Conservation (phyloP, 1,284 basidiomycete genomes). For the Hortiboletus rubellus region DNA sequence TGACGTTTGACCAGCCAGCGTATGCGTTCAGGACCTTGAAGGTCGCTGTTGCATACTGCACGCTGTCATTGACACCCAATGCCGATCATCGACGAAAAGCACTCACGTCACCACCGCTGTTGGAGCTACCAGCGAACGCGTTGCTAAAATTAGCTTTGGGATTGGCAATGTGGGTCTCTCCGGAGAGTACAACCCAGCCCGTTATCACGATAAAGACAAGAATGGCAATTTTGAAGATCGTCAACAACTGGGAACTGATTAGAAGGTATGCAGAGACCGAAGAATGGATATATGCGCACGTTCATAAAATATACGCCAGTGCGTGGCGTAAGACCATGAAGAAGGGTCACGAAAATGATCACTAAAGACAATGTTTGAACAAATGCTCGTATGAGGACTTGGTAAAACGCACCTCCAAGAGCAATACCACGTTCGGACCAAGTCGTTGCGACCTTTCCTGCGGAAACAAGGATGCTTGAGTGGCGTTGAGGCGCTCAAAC, state of each 20-base stretch:
- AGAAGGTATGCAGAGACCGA: not conserved
- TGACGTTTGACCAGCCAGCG: conserved; percentile 53
- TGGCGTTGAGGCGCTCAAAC: not conserved
- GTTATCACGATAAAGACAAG: conserved; percentile 27
- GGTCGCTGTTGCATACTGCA: conserved; percentile 57
- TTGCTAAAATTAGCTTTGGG: conserved; percentile 48
- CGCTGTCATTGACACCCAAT: not conserved
- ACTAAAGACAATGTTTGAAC: conserved; percentile 27
- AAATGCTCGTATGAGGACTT: no score
- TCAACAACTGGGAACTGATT: conserved; percentile 13
- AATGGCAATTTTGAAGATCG: conserved; percentile 30
- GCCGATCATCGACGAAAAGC: not conserved
- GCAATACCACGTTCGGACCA: conserved; percentile 61
- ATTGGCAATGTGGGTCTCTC: conserved; percentile 43
- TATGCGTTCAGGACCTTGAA: conserved; percentile 61
- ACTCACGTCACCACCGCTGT: conserved; percentile 44
- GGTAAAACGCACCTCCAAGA: conserved; percentile 43
- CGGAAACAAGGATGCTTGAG: conserved; percentile 49
- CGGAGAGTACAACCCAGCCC: conserved; percentile 54
- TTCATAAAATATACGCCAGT: conserved; percentile 52
- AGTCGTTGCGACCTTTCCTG: conserved; percentile 39
- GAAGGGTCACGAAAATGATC: conserved; percentile 43
- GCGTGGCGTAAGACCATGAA: conserved; percentile 49
- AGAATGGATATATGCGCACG: conserved; percentile 25
- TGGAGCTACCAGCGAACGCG: conserved; percentile 51